Evolutionary conservation across 1,139 yeast genomes (phyloP).

Genomic region (Hyphopichia wangnamkhiaoensis): DNA sequence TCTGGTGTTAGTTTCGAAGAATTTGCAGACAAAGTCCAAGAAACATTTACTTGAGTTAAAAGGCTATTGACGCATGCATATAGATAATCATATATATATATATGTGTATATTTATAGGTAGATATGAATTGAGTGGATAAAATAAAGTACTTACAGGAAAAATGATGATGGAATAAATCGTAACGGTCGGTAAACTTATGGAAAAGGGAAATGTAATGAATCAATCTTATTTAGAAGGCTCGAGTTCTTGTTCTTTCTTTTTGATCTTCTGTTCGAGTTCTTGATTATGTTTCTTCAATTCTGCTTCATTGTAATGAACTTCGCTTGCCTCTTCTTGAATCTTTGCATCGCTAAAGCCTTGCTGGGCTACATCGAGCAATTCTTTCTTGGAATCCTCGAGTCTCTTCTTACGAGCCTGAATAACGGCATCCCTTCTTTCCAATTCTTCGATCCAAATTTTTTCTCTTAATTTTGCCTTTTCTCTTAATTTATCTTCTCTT

Average conservation of each 20-base stretch:
- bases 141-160: too few relatives aligned
- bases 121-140: too few relatives aligned
- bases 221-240: conserved; percentile 1
- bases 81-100: too few relatives aligned
- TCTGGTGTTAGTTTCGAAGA: too few relatives aligned
- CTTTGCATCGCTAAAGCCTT: conserved; percentile 35
- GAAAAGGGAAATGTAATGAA: neutral
- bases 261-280: conserved; percentile 3
- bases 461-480: conserved; percentile 83
- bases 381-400: conserved; percentile 41
- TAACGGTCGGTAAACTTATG: neutral
- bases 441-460: conserved; percentile 87
- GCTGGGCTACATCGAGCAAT: conserved; percentile 39
- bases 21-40: too few relatives aligned
- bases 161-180: neutral
- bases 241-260: conserved; percentile 1
- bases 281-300: conserved; percentile 2
- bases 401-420: conserved; percentile 61
- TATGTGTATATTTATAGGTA: too few relatives aligned
- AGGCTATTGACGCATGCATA: too few relatives aligned
- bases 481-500: conserved; percentile 62
- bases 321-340: neutral
- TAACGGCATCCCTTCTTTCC: conserved; percentile 75
- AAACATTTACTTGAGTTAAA: too few relatives aligned
- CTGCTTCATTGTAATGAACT: conserved; percentile 1